Percentiles rank a stretch among this genome's conserved stretches.
Evolutionary conservation across 1,284 basidiomycete species (phyloP).

Genomic region (Acaromyces ingoldii): DNA sequence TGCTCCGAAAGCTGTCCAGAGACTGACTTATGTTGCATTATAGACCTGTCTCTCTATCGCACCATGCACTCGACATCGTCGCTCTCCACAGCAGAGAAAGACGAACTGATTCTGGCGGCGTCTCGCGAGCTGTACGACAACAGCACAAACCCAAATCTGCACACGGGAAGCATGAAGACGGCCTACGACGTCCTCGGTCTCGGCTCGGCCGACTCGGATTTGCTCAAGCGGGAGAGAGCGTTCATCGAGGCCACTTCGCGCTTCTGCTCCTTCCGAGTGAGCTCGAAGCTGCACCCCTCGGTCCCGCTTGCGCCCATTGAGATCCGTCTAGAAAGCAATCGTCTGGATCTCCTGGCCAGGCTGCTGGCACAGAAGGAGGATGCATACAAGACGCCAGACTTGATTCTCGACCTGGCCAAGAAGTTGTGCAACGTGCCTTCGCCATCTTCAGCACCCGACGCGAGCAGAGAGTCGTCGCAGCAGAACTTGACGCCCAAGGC

Average conservation of each 20-base stretch:
- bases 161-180: slow-evolving; percentile 12
- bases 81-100: neutral
- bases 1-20: too few relatives aligned
- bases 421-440: slow-evolving; percentile 9
- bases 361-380: slow-evolving; percentile 16
- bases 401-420: slow-evolving; percentile 18
- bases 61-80: too few relatives aligned
- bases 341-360: slow-evolving; percentile 15
- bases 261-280: slow-evolving; percentile 19
- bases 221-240: slow-evolving; percentile 6
- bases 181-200: slow-evolving; percentile 15
- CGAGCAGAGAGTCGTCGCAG: neutral
- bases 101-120: neutral
- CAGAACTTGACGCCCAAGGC: neutral
- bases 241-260: slow-evolving; percentile 30
- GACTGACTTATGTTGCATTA: too few relatives aligned
- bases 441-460: too few relatives aligned
- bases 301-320: slow-evolving; percentile 14
- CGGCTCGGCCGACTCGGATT: neutral
- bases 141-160: neutral
- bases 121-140: slow-evolving; percentile 3
- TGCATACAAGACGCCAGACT: slow-evolving; percentile 20
- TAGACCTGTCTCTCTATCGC: too few relatives aligned
- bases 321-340: slow-evolving; percentile 15
- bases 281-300: slow-evolving; percentile 5